Percentiles rank a stretch among this genome's conserved stretches.
These are phyloP conservation scores for Termitomyces sp. DNA, from an alignment of 768 basidiomycete genomes.

Conservation along the genomic window DNA sequence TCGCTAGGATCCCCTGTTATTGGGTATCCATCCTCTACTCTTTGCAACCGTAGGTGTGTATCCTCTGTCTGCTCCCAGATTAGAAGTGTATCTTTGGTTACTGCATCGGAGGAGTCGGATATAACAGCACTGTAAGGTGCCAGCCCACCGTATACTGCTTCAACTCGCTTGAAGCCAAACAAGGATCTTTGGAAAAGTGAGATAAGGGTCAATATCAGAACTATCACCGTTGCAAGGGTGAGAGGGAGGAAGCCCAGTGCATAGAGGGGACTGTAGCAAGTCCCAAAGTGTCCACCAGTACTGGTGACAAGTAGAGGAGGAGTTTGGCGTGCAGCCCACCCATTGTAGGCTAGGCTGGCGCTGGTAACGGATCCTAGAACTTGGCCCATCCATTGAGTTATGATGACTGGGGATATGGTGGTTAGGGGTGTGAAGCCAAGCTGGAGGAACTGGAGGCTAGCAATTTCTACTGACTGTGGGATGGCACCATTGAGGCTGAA, in stretches of 20 bases:
- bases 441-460: no score
- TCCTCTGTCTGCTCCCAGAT: slow-evolving; percentile 10
- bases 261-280: slow-evolving; percentile 15
- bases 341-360: slow-evolving; percentile 16
- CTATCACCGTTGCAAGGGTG: slow-evolving; percentile 5
- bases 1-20: slow-evolving; percentile 5
- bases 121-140: neutral
- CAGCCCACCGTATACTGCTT: slow-evolving; percentile 6
- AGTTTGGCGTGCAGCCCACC: slow-evolving; percentile 14
- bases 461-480: neutral
- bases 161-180: neutral
- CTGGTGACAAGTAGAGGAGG: slow-evolving; percentile 12
- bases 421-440: neutral
- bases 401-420: neutral
- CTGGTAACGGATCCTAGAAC: slow-evolving; percentile 14
- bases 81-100: slow-evolving; percentile 2
- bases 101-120: neutral
- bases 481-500: neutral
- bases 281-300: slow-evolving; percentile 12
- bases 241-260: slow-evolving; percentile 16
- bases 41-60: neutral
- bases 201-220: slow-evolving; percentile 4
- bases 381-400: slow-evolving; percentile 11
- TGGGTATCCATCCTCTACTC: slow-evolving; percentile 7
- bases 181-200: neutral